These are phyloP conservation scores for Yamadazyma paraphyllophila DNA, from an alignment of 805 yeast genomes.

Conservation along the genomic window DNA sequence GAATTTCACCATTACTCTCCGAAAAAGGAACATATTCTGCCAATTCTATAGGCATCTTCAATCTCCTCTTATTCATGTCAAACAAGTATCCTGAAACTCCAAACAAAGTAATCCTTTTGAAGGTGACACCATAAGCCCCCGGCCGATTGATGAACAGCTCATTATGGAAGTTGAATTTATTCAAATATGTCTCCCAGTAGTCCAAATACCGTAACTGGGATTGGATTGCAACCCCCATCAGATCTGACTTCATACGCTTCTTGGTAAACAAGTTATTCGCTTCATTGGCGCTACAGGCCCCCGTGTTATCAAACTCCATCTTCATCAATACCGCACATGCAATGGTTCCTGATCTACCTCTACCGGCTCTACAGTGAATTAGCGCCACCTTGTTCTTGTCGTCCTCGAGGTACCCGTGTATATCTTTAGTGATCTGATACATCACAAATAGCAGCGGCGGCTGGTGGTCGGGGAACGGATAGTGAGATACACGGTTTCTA, in stretches of 20 bases:
- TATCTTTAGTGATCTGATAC: conserved; percentile 40
- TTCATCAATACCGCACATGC: conserved; percentile 70
- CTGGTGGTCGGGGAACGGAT: conserved; percentile 75
- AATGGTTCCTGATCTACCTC: conserved; percentile 84
- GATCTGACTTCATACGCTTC: conserved; percentile 55
- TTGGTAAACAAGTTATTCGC: conserved; percentile 55
- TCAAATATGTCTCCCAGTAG: conserved; percentile 41
- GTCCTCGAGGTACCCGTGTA: conserved; percentile 41
- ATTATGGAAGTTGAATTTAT: background rate
- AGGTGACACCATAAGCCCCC: background rate
- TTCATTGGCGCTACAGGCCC: conserved; percentile 25
- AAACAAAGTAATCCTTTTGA: background rate
- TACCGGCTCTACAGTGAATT: conserved; percentile 87
- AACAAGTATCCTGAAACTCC: background rate
- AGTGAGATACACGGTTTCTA: conserved; percentile 30
- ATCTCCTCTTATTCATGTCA: no score
- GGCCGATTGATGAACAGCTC: background rate
- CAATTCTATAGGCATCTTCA: no score
- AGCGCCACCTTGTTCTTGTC: conserved; percentile 52
- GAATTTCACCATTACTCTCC: background rate
- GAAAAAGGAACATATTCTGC: no score
- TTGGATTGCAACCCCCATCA: conserved; percentile 66
- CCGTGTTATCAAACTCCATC: background rate
- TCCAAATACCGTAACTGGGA: conserved; percentile 67
- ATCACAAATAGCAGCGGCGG: conserved; percentile 66